phyloP scores from a whole-genome alignment of 2,329 filamentous ascomycete genomes.

The Botryotinia convoluta region DNA sequence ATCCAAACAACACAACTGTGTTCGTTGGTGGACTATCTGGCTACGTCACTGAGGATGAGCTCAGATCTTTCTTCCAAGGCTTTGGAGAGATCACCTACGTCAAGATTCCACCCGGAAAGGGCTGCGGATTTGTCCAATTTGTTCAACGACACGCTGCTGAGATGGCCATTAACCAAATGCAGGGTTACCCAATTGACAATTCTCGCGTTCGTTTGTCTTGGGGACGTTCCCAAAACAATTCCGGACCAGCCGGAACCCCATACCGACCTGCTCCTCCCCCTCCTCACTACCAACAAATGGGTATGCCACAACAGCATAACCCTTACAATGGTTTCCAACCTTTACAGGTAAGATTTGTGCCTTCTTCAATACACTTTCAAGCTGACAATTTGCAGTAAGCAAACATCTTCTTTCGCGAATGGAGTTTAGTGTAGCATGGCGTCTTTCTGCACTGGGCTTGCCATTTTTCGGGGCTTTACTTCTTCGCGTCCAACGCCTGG shows the following conservation, averaged over 20 bases:
- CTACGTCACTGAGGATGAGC: constrained; percentile 98
- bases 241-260: constrained; percentile 88
- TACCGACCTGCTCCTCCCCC: constrained; percentile 90
- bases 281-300: constrained; percentile 68
- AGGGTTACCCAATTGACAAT: constrained; percentile 98
- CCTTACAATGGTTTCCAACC: constrained; percentile 39
- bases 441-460: constrained; percentile 38
- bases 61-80: constrained; percentile 99
- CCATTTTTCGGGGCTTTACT: constrained; percentile 36
- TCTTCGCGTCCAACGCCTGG: constrained; percentile 40
- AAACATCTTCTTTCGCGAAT: constrained; percentile 38
- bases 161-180: constrained; percentile 99
- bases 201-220: constrained; percentile 95
- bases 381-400: constrained; percentile 33
- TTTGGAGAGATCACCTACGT: constrained; percentile 99
- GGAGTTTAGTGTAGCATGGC: constrained; percentile 40
- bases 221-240: constrained; percentile 99
- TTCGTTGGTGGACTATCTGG: constrained; percentile 96
- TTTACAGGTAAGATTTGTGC: constrained; percentile 35
- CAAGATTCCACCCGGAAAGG: constrained; percentile 99
- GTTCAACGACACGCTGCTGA: constrained; percentile 97
- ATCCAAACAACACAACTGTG: constrained; percentile 98
- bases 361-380: neutral
- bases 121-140: constrained; percentile 98
- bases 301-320: constrained; percentile 37